These are phyloP conservation scores for Botrytis fragariae DNA, from an alignment of 2,329 filamentous ascomycete species.

Conservation along the genomic window DNA sequence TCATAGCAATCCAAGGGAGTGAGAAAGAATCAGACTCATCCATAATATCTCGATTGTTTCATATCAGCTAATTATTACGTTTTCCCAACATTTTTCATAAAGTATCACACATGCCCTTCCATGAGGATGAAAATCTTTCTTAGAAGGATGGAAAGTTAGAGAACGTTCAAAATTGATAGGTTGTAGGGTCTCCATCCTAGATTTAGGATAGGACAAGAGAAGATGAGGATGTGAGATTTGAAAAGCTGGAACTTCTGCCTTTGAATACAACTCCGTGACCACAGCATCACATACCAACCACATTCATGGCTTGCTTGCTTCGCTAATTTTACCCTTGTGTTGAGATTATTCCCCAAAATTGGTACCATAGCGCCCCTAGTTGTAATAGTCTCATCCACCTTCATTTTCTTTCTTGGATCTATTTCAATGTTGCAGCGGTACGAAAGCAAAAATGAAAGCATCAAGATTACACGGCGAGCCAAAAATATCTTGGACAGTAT, in stretches of 20 bases:
- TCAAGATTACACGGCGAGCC: neutral
- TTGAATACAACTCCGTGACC: neutral
- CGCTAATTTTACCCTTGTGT: neutral
- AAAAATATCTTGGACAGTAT: neutral
- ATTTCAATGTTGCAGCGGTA: neutral
- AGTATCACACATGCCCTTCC: too few species aligned
- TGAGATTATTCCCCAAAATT: neutral
- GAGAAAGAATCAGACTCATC: too few species aligned
- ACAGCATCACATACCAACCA: neutral
- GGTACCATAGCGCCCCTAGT: neutral
- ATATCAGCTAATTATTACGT: too few species aligned
- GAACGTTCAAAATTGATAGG: neutral
- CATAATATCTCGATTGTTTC: too few species aligned
- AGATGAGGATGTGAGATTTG: neutral
- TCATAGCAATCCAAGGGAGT: too few species aligned
- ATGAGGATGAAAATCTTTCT: too few species aligned
- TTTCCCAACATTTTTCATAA: too few species aligned
- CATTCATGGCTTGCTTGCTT: neutral
- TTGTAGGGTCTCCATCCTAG: too few species aligned
- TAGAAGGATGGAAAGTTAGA: neutral
- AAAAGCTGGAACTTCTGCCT: neutral
- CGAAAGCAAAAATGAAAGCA: neutral
- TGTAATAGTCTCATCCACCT: neutral
- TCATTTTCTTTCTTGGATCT: neutral
- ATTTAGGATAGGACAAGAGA: neutral